Evolutionary conservation across 345 rosid genomes (phyloP), one percentile per base, ranked within the genome.

Genomic region (Eucalyptus sp.): DNA sequence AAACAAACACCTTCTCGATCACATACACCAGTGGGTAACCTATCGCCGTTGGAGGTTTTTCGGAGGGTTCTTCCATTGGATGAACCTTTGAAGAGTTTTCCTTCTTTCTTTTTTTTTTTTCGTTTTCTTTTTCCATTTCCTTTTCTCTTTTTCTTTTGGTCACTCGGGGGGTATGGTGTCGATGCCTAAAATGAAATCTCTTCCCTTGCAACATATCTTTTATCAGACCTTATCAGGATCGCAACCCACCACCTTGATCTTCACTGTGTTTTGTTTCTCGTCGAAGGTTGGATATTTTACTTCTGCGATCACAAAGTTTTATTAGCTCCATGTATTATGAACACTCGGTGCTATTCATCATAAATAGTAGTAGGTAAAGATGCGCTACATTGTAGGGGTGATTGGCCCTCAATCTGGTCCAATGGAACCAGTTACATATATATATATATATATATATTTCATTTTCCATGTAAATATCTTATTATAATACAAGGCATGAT

Each of bases 71-170:
- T 10, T 22, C 25, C 29, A 15, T 50, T 14, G 51, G 15, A 50
- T 50, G 51, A 50, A 50, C 51, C 51, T 50, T 14, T 50, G 51
- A 13, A 50, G 51, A 5, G 51, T 50, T 50, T 50, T 50, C 18
- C 7, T 50, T 0, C 50, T 0, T 50, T 14, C 13, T 50, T 6
- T 50, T 50, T 13, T 4, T 4, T 4, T 49, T 11, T 50, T 14
- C 17, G 2, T 50, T 49, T 13, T 13, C 51, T 2, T 50, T 50
- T 14, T 5, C 51, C 2, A 13, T 50, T 1, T 14, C 16, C 0
- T 50, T 50, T 50, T 2, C 15, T 50, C 16, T 50, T 50, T 50
- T 50, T 13, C 8, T 7, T 52, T 52, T 16, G 56, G 24, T 52
- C 3, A 8, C 20, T 22, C 2, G 3, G 4, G 66, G 66, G 31